Evolutionary conservation across 176 grass and related monocot species (phyloP).

Genomic region (Poa annua): DNA sequence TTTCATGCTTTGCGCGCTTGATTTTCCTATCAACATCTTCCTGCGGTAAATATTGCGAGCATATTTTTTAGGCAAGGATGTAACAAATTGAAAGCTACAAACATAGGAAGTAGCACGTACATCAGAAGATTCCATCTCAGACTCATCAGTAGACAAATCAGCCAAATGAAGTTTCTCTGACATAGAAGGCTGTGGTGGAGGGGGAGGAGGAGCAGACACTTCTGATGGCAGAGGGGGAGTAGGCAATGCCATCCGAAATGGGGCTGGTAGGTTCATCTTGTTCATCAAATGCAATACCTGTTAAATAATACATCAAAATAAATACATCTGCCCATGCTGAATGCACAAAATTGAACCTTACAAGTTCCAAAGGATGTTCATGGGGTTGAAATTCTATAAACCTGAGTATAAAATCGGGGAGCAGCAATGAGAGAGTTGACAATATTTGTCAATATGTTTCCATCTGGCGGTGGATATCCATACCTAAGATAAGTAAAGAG

Average conservation of each 20-base stretch:
- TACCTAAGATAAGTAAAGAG: conserved; percentile 57
- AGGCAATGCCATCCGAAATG: conserved; percentile 95
- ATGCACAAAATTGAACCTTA: conserved; percentile 12
- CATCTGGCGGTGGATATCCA: conserved; percentile 87
- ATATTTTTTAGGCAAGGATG: conserved; percentile 18
- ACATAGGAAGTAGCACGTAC: conserved; percentile 44
- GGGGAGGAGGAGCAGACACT: conserved; percentile 59
- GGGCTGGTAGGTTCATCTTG: conserved; percentile 96
- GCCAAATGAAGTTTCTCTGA: conserved; percentile 41
- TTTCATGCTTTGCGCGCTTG: conserved; percentile 64
- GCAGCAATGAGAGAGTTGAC: conserved; percentile 89
- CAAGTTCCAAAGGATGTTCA: not conserved
- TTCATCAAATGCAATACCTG: conserved; percentile 99
- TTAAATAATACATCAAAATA: conserved; percentile 31
- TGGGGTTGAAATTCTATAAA: conserved; percentile 44
- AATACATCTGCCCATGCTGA: conserved; percentile 10
- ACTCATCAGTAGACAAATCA: conserved; percentile 88
- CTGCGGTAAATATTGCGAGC: conserved; percentile 20
- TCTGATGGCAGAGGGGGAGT: conserved; percentile 77
- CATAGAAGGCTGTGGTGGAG: conserved; percentile 38
- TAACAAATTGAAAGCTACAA: conserved; percentile 22
- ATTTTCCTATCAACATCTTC: conserved; percentile 53
- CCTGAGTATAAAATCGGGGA: conserved; percentile 91
- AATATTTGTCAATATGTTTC: conserved; percentile 95
- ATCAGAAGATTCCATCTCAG: conserved; percentile 97